phyloP scores from a whole-genome alignment of 2,329 filamentous ascomycete species.

The Trichoderma sp. region DNA sequence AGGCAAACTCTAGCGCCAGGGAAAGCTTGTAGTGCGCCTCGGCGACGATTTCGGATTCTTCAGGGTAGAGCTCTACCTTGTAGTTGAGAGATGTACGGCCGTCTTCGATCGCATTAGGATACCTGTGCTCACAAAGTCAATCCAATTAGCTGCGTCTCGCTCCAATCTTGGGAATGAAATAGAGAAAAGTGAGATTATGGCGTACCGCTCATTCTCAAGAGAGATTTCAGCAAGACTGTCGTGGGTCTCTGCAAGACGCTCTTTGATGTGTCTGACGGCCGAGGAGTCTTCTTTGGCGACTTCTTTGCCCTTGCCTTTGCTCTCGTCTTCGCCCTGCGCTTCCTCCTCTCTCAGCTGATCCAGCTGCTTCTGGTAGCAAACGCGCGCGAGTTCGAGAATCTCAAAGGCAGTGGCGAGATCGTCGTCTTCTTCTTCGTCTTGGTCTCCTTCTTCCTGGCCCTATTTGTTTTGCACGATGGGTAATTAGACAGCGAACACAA shows the following conservation, averaged over 20 bases:
- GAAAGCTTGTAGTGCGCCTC: conserved; percentile 97
- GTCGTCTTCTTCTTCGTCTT: conserved; percentile 63
- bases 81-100: conserved; percentile 73
- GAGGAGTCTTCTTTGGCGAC: conserved; percentile 40
- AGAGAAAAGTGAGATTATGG: neutral
- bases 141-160: neutral
- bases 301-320: conserved; percentile 44
- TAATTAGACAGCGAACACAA: conserved; percentile 24
- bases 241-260: conserved; percentile 87
- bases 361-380: conserved; percentile 59
- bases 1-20: conserved; percentile 89
- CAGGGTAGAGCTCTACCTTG: conserved; percentile 73
- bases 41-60: conserved; percentile 80
- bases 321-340: conserved; percentile 33
- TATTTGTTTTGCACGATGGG: conserved; percentile 22
- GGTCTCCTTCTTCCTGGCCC: conserved; percentile 44
- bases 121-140: conserved; percentile 46
- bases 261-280: conserved; percentile 63
- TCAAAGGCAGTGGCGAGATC: conserved; percentile 79
- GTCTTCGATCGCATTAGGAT: conserved; percentile 82
- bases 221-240: conserved; percentile 94
- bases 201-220: conserved; percentile 84
- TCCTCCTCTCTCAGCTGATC: conserved; percentile 36
- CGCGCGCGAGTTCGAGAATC: conserved; percentile 75
- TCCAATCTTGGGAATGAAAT: neutral